Evolutionary conservation across 2,329 filamentous ascomycete genomes (phyloP), one percentile per base, ranked within the genome.

Genomic region (Fusarium coicis): DNA sequence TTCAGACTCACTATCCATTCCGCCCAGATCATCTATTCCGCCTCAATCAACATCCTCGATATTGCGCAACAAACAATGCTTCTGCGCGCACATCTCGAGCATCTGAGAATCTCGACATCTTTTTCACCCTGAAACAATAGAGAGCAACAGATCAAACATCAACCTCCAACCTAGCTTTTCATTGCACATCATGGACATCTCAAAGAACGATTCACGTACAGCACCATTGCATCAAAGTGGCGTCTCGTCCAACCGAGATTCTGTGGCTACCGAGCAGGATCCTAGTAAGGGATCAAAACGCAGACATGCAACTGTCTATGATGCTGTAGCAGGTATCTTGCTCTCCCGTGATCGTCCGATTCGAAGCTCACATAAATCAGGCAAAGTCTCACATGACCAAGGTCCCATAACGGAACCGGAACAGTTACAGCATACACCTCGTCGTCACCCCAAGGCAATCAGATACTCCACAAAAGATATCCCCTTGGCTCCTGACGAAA

Each of bases 281-380:
- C 34, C 42, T 28, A 63, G 47, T 19, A 71, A 55, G 46, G 64
- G 73, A 50, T 60, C 74, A 40, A 74, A 72, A 53, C 78, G 80
- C 47, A 80, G 80, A 21, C 78, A 81, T 42, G 86, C 87, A 44
- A 93, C 87, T 26, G 81, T 95, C 26, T 95, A 92, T 80, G 92
- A 95, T 81, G 92, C 92, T 21, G 91, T 93, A 60, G 91, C 92
- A 76, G 91, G 92, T 92, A 79, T 74, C 81, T 26, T 54, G 36
- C 46, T 30, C 63, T 36, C 49, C 49, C 30, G 16, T 37, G 14
- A 36, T 18, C n/a, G 9, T 40, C 26, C 26, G 63, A 69, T 56
- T 72, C 63, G 46, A 76, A 67, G 54, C 78, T 81, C 64, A 80
- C 71, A 42, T 36, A 50, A 70, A 66, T 66, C 73, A 81, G 80